Evolutionary conservation across 2,329 filamentous ascomycete genomes (phyloP).

Genomic region (Shiraia bambusicola): DNA sequence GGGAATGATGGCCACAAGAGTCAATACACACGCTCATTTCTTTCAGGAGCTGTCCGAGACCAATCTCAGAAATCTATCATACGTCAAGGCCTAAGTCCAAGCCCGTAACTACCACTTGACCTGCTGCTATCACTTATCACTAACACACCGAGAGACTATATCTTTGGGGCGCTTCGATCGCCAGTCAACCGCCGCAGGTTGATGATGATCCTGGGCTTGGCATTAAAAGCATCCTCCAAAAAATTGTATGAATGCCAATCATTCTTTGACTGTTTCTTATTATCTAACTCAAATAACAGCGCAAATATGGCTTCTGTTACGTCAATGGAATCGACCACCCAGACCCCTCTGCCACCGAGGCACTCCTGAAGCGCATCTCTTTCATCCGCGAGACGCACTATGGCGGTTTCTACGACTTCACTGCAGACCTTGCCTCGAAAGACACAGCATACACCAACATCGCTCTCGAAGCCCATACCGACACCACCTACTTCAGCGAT

Average conservation of each 20-base stretch:
- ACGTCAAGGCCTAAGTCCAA: constrained; percentile 26
- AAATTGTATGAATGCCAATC: constrained; percentile 57
- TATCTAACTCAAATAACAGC: constrained; percentile 49
- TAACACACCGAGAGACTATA: constrained; percentile 33
- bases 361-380: constrained; percentile 76
- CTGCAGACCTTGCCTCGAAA: constrained; percentile 80
- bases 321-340: constrained; percentile 56
- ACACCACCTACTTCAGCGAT: constrained; percentile 94
- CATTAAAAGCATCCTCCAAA: constrained; percentile 57
- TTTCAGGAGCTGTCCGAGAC: constrained; percentile 44
- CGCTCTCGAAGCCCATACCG: constrained; percentile 81
- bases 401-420: constrained; percentile 83
- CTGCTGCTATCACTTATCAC: constrained; percentile 8
- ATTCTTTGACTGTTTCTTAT: background rate
- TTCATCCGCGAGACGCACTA: constrained; percentile 92
- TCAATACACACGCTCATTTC: constrained; percentile 65
- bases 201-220: constrained; percentile 27
- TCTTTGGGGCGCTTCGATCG: constrained; percentile 41
- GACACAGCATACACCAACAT: constrained; percentile 91
- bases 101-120: constrained; percentile 24
- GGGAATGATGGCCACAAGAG: constrained; percentile 68
- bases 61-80: constrained; percentile 43
- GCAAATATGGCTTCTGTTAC: constrained; percentile 73
- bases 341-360: constrained; percentile 68
- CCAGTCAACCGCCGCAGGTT: constrained; percentile 52